Conservation (phyloP, 257 asterid species). For the Solanum verrucosum region DNA sequence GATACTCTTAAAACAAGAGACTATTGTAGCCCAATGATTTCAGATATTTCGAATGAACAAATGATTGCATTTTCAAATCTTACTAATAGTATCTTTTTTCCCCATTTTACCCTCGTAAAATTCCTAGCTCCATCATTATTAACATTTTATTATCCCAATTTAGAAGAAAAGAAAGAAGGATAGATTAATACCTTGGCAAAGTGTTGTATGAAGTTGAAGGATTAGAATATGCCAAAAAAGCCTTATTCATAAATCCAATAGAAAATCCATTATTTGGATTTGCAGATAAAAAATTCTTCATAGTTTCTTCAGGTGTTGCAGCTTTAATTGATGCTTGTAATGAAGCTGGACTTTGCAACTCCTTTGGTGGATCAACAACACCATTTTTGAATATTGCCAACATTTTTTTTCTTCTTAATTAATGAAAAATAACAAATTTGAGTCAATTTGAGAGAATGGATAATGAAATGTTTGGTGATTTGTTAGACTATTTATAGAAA, state of each 20-base stretch:
- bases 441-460: background rate
- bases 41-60: too few species aligned
- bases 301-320: conserved; percentile 34
- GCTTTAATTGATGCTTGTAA: conserved; percentile 9
- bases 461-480: background rate
- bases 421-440: background rate
- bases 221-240: conserved; percentile 38
- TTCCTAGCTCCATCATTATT: accelerated
- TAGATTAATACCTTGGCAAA: conserved; percentile 14
- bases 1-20: accelerated
- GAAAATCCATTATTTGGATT: conserved; percentile 44
- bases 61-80: background rate
- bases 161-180: conserved; percentile 5
- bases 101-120: too few species aligned
- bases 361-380: conserved; percentile 68
- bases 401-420: conserved; percentile 22
- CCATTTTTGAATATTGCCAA: conserved; percentile 70
- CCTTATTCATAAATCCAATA: conserved; percentile 48
- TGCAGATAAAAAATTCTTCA: conserved; percentile 55
- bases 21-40: background rate
- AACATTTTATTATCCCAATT: background rate
- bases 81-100: too few species aligned
- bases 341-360: conserved; percentile 60
- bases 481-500: background rate
- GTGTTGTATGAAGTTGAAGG: background rate